Evolutionary conservation across 495 filamentous ascomycete genomes (phyloP), one percentile per base, ranked within the genome.

Genomic region (Cercophora newfieldiana): DNA sequence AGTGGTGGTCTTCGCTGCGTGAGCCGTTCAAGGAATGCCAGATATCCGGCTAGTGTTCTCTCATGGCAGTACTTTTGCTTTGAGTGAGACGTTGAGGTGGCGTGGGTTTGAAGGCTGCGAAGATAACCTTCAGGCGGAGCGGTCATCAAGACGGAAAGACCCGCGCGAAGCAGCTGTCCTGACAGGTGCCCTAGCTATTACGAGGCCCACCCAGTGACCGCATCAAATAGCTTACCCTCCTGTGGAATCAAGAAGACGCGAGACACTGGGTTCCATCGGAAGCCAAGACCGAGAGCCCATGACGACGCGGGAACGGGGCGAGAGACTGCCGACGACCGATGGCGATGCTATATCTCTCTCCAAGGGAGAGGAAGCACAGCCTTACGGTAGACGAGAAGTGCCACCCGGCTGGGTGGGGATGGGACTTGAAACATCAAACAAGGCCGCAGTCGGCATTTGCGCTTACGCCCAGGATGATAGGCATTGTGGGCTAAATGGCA

Each of bases 391-490:
- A 51, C 16, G 48, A n/a, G 21, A 51, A 22, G 50, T 26, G 8
- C 50, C 50, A 26, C 16, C 50, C 22, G 50, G 50, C 8, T 2
- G n/a, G 50, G 37, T 44, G 37, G 50, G 14, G 25, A 53, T 19
- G 50, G 14, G 25, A 53, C 50, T 53, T 53, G 50, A 53, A 53
- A 53, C 50, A 53, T 53, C 24, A 22, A 53, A 44, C 37, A 14
- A 44, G 37, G 12, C 37, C 37, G 37, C 37, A 44, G 37, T 44
- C 37, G 37, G 10, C 12, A 44, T 44, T 16, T 16, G 37, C n/a
- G 37, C 37, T 44, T 44, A 44, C 18, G 37, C 37, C 37, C 37
- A 44, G n/a, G 37, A 44, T 4, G 37, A 44, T 44, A 16, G 37
- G 37, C 37, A 44, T 44, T 8, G 18, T 16, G 37, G 37, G 37